These are phyloP conservation scores for Eucalyptus curtisii DNA, from an alignment of 345 rosid genomes.

Conservation along the genomic window DNA sequence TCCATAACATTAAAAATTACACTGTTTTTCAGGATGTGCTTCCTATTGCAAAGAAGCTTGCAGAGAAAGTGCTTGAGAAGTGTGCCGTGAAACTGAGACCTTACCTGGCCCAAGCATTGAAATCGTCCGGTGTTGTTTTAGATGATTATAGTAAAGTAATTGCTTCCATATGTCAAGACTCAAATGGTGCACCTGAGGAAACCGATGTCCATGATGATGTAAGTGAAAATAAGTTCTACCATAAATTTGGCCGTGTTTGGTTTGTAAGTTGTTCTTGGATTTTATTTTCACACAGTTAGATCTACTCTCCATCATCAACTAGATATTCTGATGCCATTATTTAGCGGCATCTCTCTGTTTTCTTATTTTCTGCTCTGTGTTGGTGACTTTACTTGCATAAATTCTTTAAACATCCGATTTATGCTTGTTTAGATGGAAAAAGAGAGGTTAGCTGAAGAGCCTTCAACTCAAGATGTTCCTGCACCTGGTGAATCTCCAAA, in stretches of 20 bases:
- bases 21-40: slow-evolving; percentile 32
- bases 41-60: slow-evolving; percentile 58
- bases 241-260: not conserved
- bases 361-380: not conserved
- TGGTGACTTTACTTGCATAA: not conserved
- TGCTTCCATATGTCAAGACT: slow-evolving; percentile 57
- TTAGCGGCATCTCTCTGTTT: not conserved
- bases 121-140: slow-evolving; percentile 29
- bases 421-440: not conserved
- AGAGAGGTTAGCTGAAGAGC: not conserved
- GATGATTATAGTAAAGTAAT: slow-evolving; percentile 54
- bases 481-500: slow-evolving; percentile 38
- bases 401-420: not conserved
- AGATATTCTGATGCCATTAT: not conserved
- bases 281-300: not conserved
- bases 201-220: slow-evolving; percentile 11
- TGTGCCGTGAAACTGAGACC: slow-evolving; percentile 68
- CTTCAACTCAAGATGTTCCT: slow-evolving; percentile 14
- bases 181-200: slow-evolving; percentile 14
- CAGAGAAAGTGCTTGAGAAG: slow-evolving; percentile 56
- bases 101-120: slow-evolving; percentile 46
- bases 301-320: not conserved
- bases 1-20: not conserved
- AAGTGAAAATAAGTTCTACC: not conserved
- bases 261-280: not conserved